A percentile compares a stretch with the other conserved stretches of the same genome.
These are phyloP conservation scores for Histomonas meleagridis DNA, from an alignment of 208 protist species.

Conservation along the genomic window DNA sequence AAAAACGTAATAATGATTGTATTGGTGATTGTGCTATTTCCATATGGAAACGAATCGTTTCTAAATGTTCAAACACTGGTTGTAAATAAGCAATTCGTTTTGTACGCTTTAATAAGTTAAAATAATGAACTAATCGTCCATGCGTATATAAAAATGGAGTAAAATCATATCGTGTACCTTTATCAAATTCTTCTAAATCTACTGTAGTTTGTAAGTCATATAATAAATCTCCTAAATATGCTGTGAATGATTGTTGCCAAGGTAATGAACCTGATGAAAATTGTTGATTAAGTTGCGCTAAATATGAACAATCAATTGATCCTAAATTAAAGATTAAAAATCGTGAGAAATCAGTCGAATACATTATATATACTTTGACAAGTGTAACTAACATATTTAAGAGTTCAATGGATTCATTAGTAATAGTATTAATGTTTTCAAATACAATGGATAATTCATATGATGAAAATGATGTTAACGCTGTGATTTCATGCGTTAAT, in stretches of 20 bases:
- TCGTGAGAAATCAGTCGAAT: background rate
- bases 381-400: too few species aligned
- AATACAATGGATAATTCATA: too few species aligned
- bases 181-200: slow-evolving; percentile 21
- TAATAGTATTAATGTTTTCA: too few species aligned
- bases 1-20: background rate
- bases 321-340: background rate
- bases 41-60: background rate
- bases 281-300: background rate
- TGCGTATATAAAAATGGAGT: background rate
- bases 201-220: background rate
- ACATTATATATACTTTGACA: background rate
- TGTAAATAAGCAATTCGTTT: background rate
- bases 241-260: too few species aligned
- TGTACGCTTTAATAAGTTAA: background rate
- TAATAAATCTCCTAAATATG: background rate
- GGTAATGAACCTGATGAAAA: background rate
- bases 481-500: background rate
- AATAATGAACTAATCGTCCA: background rate
- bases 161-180: background rate
- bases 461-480: background rate
- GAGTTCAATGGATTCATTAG: too few species aligned
- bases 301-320: background rate
- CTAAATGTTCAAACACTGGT: background rate
- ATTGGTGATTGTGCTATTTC: background rate